phyloP scores from a whole-genome alignment of 108 stramenopile species.

The Nitzschia palea region DNA sequence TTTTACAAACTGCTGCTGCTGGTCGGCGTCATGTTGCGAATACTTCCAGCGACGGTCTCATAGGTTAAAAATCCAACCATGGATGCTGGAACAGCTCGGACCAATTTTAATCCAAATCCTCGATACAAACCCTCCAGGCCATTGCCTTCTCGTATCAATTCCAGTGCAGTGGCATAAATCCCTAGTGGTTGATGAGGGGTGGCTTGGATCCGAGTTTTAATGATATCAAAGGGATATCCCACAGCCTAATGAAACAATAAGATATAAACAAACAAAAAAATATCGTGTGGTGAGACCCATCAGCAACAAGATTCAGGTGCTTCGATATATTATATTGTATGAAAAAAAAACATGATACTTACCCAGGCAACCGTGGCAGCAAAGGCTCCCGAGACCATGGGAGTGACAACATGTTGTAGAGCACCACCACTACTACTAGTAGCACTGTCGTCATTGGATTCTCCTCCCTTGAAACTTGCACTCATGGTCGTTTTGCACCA shows the following conservation, averaged over 20 bases:
- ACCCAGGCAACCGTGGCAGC: conserved; percentile 84
- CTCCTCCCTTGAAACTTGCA: background rate
- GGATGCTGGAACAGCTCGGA: conserved; percentile 70
- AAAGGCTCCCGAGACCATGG: conserved; percentile 70
- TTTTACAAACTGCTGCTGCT: too few species aligned
- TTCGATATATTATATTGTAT: background rate
- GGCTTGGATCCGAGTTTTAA: conserved; percentile 83
- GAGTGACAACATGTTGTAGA: conserved; percentile 57
- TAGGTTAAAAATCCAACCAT: conserved; percentile 79
- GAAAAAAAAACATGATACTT: conserved; percentile 5
- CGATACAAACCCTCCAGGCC: conserved; percentile 67
- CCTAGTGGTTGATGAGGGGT: conserved; percentile 4
- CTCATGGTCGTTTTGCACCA: conserved; percentile 10
- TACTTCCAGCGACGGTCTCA: conserved; percentile 47
- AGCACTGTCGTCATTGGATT: background rate
- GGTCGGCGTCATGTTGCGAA: background rate
- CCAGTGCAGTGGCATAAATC: conserved; percentile 53
- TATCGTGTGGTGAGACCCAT: background rate
- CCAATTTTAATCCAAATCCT: conserved; percentile 79
- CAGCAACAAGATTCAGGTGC: background rate
- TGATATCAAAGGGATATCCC: conserved; percentile 83
- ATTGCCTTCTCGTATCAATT: conserved; percentile 55
- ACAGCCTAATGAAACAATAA: conserved; percentile 37
- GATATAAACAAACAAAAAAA: background rate
- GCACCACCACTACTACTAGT: conserved; percentile 23